phyloP scores from a whole-genome alignment of 2,329 filamentous ascomycete genomes.

The Grosmannia serpens region DNA sequence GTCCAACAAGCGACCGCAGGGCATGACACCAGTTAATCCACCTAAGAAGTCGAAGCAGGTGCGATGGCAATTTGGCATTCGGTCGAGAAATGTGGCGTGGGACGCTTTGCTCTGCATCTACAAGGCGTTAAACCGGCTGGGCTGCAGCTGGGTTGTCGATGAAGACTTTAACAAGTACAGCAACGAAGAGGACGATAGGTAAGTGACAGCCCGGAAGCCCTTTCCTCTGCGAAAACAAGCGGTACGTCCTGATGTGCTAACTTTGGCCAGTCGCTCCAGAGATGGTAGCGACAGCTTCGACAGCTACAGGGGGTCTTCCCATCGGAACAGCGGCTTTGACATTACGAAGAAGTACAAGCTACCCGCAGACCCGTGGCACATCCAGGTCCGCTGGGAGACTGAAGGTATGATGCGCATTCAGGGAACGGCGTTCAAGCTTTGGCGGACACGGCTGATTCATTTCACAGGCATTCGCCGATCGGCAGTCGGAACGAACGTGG shows the following conservation, averaged over 20 bases:
- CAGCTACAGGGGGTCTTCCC: constrained; percentile 19
- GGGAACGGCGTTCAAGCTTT: background rate
- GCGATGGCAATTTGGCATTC: constrained; percentile 96
- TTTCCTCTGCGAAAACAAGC: background rate
- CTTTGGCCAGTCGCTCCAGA: background rate
- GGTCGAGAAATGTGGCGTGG: constrained; percentile 84
- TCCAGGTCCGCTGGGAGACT: constrained; percentile 80
- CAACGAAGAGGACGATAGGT: constrained; percentile 28
- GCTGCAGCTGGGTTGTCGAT: constrained; percentile 73
- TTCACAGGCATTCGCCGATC: constrained; percentile 28
- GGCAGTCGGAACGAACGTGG: constrained; percentile 20
- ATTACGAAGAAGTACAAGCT: constrained; percentile 60
- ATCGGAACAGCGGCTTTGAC: constrained; percentile 30
- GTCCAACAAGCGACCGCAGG: constrained; percentile 44
- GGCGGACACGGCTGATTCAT: background rate
- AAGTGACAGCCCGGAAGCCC: constrained; percentile 12
- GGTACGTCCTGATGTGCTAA: background rate
- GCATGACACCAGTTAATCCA: constrained; percentile 51
- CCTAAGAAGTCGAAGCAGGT: constrained; percentile 66
- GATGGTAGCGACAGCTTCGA: constrained; percentile 13
- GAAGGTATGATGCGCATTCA: constrained; percentile 42
- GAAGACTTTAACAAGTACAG: constrained; percentile 42
- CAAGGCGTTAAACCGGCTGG: constrained; percentile 77
- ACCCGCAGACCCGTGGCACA: constrained; percentile 92
- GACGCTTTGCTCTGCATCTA: constrained; percentile 94